Conservation (phyloP, 2,329 filamentous ascomycete genomes). For the Fusarium veterinarium region DNA sequence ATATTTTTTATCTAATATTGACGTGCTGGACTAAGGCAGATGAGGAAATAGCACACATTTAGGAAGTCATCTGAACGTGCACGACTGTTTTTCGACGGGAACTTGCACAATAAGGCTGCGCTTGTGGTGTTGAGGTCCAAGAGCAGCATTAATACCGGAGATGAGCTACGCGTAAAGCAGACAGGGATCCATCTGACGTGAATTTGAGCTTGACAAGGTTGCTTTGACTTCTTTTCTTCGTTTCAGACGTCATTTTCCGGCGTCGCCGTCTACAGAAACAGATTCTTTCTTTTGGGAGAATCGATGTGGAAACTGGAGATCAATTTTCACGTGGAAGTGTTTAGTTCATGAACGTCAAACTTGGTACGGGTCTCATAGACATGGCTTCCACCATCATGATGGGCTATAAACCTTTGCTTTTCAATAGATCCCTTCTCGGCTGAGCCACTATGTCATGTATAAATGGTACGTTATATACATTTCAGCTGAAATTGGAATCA, state of each 20-base stretch:
- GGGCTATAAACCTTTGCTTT: slow-evolving; percentile 11
- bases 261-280: slow-evolving; percentile 36
- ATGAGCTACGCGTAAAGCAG: slow-evolving; percentile 40
- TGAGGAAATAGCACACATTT: not conserved
- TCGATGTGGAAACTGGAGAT: not conserved
- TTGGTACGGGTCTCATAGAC: not conserved
- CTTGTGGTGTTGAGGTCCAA: slow-evolving; percentile 3
- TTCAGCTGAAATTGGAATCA: slow-evolving; percentile 21
- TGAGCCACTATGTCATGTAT: slow-evolving; percentile 12
- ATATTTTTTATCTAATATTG: not conserved
- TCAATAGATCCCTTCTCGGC: not conserved
- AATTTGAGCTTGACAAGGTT: slow-evolving; percentile 45
- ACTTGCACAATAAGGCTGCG: not conserved
- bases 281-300: not conserved
- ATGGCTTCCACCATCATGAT: not conserved
- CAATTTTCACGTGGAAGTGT: not conserved
- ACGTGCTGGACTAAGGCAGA: not conserved
- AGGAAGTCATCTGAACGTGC: not conserved
- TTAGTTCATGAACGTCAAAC: not conserved
- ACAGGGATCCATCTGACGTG: slow-evolving; percentile 46
- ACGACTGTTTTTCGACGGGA: not conserved
- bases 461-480: slow-evolving; percentile 4
- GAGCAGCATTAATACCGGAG: slow-evolving; percentile 43
- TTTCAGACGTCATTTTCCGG: slow-evolving; percentile 46
- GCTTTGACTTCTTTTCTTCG: slow-evolving; percentile 23